Evolutionary conservation across 1,139 yeast species (phyloP).

Genomic region (Casaregolazyma suthepensis): DNA sequence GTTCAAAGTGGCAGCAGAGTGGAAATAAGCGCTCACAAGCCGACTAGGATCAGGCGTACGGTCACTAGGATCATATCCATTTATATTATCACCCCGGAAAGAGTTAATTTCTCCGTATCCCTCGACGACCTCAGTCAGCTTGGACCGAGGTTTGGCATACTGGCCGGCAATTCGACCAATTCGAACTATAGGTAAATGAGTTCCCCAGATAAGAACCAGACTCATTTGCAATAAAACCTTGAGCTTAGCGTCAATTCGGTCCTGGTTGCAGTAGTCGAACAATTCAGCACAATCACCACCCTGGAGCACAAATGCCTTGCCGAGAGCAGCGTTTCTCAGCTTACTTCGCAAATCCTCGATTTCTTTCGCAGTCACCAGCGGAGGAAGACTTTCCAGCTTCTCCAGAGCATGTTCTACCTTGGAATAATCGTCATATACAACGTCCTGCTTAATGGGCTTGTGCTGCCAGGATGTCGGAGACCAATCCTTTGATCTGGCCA

Average conservation of each 20-base stretch:
- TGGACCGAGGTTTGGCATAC: constrained; percentile 42
- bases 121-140: constrained; percentile 36
- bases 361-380: constrained; percentile 38
- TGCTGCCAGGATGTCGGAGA: constrained; percentile 39
- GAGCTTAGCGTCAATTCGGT: constrained; percentile 37
- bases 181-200: constrained; percentile 36
- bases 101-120: constrained; percentile 37
- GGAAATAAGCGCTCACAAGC: constrained; percentile 40
- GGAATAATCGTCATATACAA: constrained; percentile 35
- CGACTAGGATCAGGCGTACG: constrained; percentile 39
- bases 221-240: constrained; percentile 41
- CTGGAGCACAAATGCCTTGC: constrained; percentile 39
- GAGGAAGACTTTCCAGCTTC: constrained; percentile 39
- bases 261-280: constrained; percentile 40
- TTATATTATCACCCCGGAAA: constrained; percentile 41
- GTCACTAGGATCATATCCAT: constrained; percentile 36
- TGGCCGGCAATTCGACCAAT: constrained; percentile 43
- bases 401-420: constrained; percentile 36
- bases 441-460: constrained; percentile 40
- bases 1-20: constrained; percentile 41
- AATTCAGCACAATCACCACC: constrained; percentile 46
- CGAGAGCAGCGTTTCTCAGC: constrained; percentile 38
- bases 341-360: constrained; percentile 32
- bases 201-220: constrained; percentile 39
- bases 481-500: constrained; percentile 27